Conservation (phyloP, 495 filamentous ascomycete genomes). For the Jackrogersella minutella region DNA sequence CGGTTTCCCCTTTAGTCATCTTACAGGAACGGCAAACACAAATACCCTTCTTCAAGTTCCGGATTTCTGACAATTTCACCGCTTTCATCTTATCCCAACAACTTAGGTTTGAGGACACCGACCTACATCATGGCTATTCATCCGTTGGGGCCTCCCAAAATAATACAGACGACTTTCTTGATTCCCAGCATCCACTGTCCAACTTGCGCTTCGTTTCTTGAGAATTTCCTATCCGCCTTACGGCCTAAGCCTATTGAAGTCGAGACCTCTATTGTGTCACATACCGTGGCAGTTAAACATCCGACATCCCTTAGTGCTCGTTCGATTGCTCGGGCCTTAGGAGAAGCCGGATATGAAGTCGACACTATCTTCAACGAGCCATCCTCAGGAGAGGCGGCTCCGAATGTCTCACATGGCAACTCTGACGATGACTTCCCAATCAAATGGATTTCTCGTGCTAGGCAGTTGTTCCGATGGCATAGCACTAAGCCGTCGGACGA, state of each 20-base stretch:
- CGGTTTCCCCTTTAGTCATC: not conserved
- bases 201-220: not conserved
- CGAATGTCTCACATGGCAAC: not conserved
- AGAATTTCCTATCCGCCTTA: not conserved
- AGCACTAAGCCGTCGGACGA: not conserved
- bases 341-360: slow-evolving; percentile 7
- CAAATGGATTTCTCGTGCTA: not conserved
- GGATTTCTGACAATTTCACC: not conserved
- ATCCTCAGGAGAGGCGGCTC: not conserved
- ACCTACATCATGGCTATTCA: not conserved
- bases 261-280: slow-evolving; percentile 6
- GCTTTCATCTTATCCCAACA: not conserved
- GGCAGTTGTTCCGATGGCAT: not conserved
- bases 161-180: slow-evolving; percentile 3
- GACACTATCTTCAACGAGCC: slow-evolving; percentile 3
- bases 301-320: slow-evolving; percentile 1
- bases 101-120: not conserved
- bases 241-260: not conserved
- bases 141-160: not conserved
- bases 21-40: not conserved
- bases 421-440: slow-evolving; percentile 5
- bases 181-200: slow-evolving; percentile 12
- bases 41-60: not conserved
- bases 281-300: not conserved
- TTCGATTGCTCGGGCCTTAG: not conserved